These are phyloP conservation scores for Penicillium psychrofluorescens DNA, from an alignment of 495 filamentous ascomycete genomes.

Conservation along the genomic window DNA sequence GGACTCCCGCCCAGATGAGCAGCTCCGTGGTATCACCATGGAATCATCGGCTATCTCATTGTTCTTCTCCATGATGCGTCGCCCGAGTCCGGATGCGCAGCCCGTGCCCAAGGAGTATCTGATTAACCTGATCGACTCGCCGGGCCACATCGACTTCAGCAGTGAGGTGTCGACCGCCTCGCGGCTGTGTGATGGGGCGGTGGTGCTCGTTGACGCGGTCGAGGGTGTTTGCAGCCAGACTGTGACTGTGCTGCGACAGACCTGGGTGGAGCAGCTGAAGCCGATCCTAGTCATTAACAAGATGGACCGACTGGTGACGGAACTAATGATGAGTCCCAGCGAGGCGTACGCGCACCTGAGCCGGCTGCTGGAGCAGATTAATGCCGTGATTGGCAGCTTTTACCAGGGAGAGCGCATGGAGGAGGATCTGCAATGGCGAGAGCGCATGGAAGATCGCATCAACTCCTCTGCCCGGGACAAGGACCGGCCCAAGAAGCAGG, in stretches of 20 bases:
- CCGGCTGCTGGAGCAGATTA: conserved; percentile 88
- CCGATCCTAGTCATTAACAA: conserved; percentile 97
- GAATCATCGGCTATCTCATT: conserved; percentile 97
- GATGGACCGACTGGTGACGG: conserved; percentile 88
- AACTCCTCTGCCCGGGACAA: conserved; percentile 41
- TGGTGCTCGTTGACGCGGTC: conserved; percentile 95
- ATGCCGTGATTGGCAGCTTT: conserved; percentile 95
- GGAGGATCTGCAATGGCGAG: conserved; percentile 93
- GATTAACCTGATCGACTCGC: conserved; percentile 97
- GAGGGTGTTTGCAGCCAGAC: conserved; percentile 98
- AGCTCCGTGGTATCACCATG: conserved; percentile 97
- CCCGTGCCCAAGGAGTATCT: conserved; percentile 80
- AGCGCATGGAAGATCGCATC: conserved; percentile 80
- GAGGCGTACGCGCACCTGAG: conserved; percentile 90
- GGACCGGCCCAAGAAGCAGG: conserved; percentile 28
- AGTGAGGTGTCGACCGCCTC: conserved; percentile 96
- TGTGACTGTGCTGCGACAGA: conserved; percentile 89
- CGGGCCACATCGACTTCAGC: conserved; percentile 97
- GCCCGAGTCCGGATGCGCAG: conserved; percentile 56
- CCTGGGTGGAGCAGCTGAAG: conserved; percentile 93
- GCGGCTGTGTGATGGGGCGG: conserved; percentile 86
- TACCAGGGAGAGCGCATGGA: conserved; percentile 99
- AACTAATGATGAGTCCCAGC: conserved; percentile 81
- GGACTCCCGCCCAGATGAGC: conserved; percentile 94
- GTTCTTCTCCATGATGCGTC: conserved; percentile 84